These are phyloP conservation scores for Boletus rufocinnamomeus DNA, from an alignment of 768 basidiomycete genomes.

Conservation along the genomic window DNA sequence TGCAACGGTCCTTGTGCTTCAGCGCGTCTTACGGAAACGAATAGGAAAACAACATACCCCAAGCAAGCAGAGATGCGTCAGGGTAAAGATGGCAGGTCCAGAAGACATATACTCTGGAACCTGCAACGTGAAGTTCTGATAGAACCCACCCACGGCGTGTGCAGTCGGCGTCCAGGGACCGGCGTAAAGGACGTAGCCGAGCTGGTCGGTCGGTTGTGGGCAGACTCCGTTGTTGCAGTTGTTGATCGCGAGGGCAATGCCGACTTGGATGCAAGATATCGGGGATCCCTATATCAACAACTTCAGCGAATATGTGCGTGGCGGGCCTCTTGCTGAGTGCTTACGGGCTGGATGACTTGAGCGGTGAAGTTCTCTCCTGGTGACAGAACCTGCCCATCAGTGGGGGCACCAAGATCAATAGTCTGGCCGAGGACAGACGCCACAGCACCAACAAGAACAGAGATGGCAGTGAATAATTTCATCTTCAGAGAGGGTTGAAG, in stretches of 20 bases:
- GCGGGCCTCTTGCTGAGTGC: not conserved
- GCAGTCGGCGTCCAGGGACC: conserved; percentile 30
- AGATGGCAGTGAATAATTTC: conserved; percentile 15
- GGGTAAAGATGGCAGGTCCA: conserved; percentile 33
- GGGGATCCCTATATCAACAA: conserved; percentile 19
- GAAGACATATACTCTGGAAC: not conserved
- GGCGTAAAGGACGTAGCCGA: conserved; percentile 32
- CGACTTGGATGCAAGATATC: conserved; percentile 27
- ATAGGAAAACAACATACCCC: conserved; percentile 21
- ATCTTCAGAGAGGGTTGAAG: conserved; percentile 6
- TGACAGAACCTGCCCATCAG: conserved; percentile 18
- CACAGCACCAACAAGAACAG: conserved; percentile 9
- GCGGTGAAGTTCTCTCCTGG: conserved; percentile 23
- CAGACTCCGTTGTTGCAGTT: conserved; percentile 25
- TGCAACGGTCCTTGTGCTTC: conserved; percentile 1
- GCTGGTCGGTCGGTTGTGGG: conserved; percentile 21
- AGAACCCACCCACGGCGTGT: conserved; percentile 22
- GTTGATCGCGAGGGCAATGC: conserved; percentile 31
- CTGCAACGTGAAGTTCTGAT: conserved; percentile 34
- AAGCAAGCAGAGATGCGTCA: conserved; percentile 34
- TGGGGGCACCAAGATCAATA: conserved; percentile 28
- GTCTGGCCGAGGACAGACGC: conserved; percentile 29
- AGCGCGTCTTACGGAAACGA: not conserved
- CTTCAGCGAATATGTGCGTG: not conserved
- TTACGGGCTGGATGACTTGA: conserved; percentile 27